Evolutionary conservation across 805 yeast genomes (phyloP), one percentile per base, ranked within the genome.

Genomic region (Candida silvicultrix): DNA sequence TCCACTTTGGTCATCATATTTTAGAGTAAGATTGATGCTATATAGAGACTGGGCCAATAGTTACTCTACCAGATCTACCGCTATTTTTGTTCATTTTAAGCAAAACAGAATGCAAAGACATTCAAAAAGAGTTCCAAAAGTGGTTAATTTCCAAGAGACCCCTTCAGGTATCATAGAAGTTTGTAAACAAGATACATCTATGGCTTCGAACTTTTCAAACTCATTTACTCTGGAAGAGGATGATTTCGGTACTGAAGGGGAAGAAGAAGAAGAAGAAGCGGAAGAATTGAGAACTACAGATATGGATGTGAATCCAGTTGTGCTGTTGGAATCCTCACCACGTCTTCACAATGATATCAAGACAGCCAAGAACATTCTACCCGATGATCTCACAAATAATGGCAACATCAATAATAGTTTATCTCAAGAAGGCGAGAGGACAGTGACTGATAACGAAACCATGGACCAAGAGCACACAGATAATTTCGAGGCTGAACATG

Each of bases 11-110:
- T 34, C 34, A 14, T 37, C 48, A 0, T 45, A 42, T 32, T 38
- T 59, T 8, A 38, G 55, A 19, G 55, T 59, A 18, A 38, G 62
- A 32, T 25, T 59, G 5, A 37, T 51, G 44, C 38, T 58, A 5
- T 59, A 58, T 38, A 56, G 45, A 38, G 63, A 59, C 38, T 58
- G 57, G 58, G 22, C 36, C 2, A 4, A 20, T 4, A 20, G 31
- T 4, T 41, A 19, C 2, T 32, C 28, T 2, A n/a, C 16, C 7
- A n/a, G 19, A 11, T 36, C 41, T 10, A 42, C 51, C 2, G 57
- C 49, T 0, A 50, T 43, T 2, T 57, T 47, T 43, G 55, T 49
- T 2, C 50, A 53, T 19, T 36, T 58, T 14, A 49, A 46, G 44
- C 22, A n/a, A 48, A 21, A 36, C 49, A 6, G 46, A 46, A 16